These are phyloP conservation scores for Xylaria sp. DNA, from an alignment of 2,329 filamentous ascomycete genomes.

Conservation along the genomic window DNA sequence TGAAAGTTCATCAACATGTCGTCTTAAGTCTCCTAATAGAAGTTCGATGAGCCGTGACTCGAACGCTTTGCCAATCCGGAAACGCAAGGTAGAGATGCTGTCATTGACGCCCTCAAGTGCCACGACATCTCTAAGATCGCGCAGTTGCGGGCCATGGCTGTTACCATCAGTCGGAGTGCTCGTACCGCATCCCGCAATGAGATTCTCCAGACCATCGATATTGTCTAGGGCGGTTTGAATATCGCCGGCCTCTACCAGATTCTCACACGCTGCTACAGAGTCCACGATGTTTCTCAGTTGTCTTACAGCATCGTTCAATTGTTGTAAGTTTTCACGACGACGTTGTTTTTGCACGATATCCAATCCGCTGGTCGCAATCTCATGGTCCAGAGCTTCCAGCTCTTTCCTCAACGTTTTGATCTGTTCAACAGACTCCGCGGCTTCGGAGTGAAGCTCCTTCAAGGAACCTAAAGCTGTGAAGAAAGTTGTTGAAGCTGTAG, in stretches of 20 bases:
- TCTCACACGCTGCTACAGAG: slow-evolving; percentile 76
- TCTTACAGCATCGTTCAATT: slow-evolving; percentile 79
- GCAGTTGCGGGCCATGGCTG: slow-evolving; percentile 49
- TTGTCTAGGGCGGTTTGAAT: slow-evolving; percentile 79
- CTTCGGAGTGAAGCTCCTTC: slow-evolving; percentile 88
- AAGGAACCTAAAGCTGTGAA: slow-evolving; percentile 92
- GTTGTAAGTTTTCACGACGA: slow-evolving; percentile 81
- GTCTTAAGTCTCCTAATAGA: slow-evolving; percentile 77
- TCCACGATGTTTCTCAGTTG: slow-evolving; percentile 83
- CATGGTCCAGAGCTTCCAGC: slow-evolving; percentile 78
- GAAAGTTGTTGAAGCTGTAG: slow-evolving; percentile 92
- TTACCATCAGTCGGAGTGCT: slow-evolving; percentile 34
- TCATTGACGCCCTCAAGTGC: slow-evolving; percentile 80
- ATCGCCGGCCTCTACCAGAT: slow-evolving; percentile 80
- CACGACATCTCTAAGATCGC: slow-evolving; percentile 76
- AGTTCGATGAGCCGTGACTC: slow-evolving; percentile 80
- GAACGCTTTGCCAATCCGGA: slow-evolving; percentile 85
- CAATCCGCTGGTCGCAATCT: slow-evolving; percentile 84
- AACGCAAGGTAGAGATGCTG: slow-evolving; percentile 76
- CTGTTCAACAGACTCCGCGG: slow-evolving; percentile 84
- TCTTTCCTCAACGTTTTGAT: slow-evolving; percentile 84
- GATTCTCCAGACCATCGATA: slow-evolving; percentile 77
- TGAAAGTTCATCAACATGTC: slow-evolving; percentile 78
- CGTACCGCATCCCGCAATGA: slow-evolving; percentile 76
- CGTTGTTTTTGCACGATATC: slow-evolving; percentile 84